phyloP scores from a whole-genome alignment of 805 yeast species.

The Ogataea pignaliae region DNA sequence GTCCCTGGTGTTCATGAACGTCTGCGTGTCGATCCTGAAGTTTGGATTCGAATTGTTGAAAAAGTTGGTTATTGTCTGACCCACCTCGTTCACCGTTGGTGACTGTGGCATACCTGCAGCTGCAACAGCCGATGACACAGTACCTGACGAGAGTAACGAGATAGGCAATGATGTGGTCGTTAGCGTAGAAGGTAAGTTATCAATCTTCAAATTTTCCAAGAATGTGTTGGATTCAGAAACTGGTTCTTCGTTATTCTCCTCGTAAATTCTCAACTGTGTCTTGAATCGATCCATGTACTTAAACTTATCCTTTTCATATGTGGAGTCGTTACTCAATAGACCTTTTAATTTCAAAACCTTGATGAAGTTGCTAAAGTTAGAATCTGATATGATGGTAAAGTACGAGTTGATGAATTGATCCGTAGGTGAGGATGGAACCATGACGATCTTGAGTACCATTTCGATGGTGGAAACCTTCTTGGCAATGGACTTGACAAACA shows the following conservation, averaged over 20 bases:
- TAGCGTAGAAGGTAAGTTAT: constrained; percentile 12
- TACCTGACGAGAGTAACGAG: constrained; percentile 11
- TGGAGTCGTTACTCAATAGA: constrained; percentile 22
- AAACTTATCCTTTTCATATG: constrained; percentile 33
- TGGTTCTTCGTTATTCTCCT: constrained; percentile 24
- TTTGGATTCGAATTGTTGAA: constrained; percentile 16
- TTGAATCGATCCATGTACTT: constrained; percentile 37
- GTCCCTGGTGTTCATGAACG: constrained; percentile 37
- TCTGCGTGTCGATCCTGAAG: constrained; percentile 26
- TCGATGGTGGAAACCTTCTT: constrained; percentile 38
- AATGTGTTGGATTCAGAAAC: constrained; percentile 25
- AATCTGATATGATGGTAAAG: constrained; percentile 63
- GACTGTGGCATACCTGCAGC: constrained; percentile 1
- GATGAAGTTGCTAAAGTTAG: constrained; percentile 53
- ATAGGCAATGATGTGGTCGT: constrained; percentile 6
- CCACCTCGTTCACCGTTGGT: constrained; percentile 5
- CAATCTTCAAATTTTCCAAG: constrained; percentile 22
- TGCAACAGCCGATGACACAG: constrained; percentile 12
- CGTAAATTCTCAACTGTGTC: constrained; percentile 33
- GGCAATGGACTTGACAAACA: constrained; percentile 24
- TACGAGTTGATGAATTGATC: constrained; percentile 60
- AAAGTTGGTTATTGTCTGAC: constrained; percentile 13
- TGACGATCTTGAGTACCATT: constrained; percentile 60
- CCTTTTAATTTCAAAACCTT: constrained; percentile 66
- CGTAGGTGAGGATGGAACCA: constrained; percentile 64